Base-by-base conservation (phyloP, 495 filamentous ascomycete species). In the Sordaria brevicollis region DNA sequence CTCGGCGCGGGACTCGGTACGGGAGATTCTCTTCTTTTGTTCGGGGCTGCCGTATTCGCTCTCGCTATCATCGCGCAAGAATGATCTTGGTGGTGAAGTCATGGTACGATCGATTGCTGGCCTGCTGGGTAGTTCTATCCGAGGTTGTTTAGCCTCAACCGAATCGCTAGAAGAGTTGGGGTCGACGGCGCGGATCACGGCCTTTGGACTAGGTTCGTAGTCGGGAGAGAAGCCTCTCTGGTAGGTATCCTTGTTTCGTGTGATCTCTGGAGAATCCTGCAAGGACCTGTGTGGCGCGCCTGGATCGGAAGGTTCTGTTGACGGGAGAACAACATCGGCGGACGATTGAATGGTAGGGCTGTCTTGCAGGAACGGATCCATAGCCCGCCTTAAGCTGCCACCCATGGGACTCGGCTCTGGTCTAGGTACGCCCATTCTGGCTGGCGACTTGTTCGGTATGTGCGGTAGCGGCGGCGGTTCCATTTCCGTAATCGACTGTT, bases 321-420 rank as follows among this genome's bases (percentile, higher is more conserved):
- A 72, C 5, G 68, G 72, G 65, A 71, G 72, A 41, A 67, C 67
- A 5, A 17, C 72, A 62, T 73, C 74, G 69, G 70, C 68, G 5
- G 74, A 71, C 1, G 73, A 73, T 6, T 71, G 69, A 7, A 71
- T 57, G 68, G 36, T 72, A 39, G 79, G 74, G 65, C 74, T 77
- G 6, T 71, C 75, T 67, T 80, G 77, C 31, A 97, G 81, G 74
- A 92, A 97, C 49, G 93, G 93, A 76, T 92, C 90, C 95, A 98
- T 97, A 36, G 92, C 91, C 79, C 92, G 85, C 37, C 92, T 87
- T 74, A 98, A 82, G 76, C 94, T 97, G 76, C 91, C 94, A 7
- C 25, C 49, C 49, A 91, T 88, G n/a, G 95, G 93, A 74, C 93
- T 97, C 3, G 77, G 70, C 57, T 81, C 80, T 13, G 79, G 71